Evolutionary conservation across 2,329 filamentous ascomycete species (phyloP).

Genomic region (Xylaria sp.): DNA sequence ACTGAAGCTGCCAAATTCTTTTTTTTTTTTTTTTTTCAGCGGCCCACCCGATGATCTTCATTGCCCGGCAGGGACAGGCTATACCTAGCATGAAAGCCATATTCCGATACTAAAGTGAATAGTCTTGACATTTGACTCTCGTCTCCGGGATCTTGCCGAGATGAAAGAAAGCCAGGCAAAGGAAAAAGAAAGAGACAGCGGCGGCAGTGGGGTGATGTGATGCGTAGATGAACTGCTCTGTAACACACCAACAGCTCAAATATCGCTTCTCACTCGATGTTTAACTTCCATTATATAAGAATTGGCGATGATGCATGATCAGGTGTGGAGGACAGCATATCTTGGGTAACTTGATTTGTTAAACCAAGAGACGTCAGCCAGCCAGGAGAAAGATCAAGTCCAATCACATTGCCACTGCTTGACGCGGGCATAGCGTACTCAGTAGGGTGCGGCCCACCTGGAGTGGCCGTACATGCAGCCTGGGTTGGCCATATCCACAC

Average conservation of each 20-base stretch:
- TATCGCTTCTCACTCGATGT: background rate
- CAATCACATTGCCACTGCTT: background rate
- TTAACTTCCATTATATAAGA: background rate
- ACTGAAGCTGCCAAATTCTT: background rate
- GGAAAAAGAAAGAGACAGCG: background rate
- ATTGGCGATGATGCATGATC: background rate
- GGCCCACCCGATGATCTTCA: constrained; percentile 19
- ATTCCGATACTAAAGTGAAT: background rate
- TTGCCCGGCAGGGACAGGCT: constrained; percentile 16
- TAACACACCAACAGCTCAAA: background rate
- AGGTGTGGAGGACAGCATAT: background rate
- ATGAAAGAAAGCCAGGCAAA: background rate
- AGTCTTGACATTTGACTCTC: constrained; percentile 6
- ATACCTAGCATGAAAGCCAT: background rate
- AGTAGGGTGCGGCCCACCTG: too few species aligned
- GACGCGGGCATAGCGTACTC: background rate
- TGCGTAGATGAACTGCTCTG: background rate
- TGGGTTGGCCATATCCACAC: too few species aligned
- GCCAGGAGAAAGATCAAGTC: background rate
- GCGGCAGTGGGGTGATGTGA: background rate
- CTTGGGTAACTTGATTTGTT: background rate
- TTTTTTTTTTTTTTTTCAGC: constrained; percentile 28
- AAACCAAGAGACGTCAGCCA: background rate
- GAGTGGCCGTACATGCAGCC: too few species aligned
- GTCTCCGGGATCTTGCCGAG: background rate